phyloP scores from a whole-genome alignment of 1,139 yeast genomes.

The Geotrichum candidum region DNA sequence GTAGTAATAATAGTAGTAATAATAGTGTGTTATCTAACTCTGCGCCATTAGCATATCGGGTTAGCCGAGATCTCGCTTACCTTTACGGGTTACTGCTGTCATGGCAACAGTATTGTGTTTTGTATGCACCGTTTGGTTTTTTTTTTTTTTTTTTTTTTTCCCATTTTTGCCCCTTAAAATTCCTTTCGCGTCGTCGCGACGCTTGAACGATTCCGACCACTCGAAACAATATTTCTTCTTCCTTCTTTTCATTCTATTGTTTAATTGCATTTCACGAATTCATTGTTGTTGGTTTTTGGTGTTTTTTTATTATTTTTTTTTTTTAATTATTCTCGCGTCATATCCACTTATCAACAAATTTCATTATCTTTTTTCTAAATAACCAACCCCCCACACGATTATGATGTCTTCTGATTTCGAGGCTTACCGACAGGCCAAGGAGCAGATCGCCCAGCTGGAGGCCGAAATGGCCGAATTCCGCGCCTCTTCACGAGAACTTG shows the following conservation, averaged over 20 bases:
- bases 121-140: neutral
- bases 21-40: too few relatives aligned
- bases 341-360: neutral
- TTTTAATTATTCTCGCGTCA: neutral
- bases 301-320: too few relatives aligned
- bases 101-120: too few relatives aligned
- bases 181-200: neutral
- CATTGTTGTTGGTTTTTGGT: too few relatives aligned
- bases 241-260: neutral
- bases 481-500: constrained; percentile 34
- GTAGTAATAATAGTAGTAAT: too few relatives aligned
- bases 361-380: too few relatives aligned
- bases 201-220: neutral
- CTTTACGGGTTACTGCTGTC: too few relatives aligned
- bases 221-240: neutral
- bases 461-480: constrained; percentile 36
- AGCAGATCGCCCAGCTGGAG: constrained; percentile 35
- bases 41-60: too few relatives aligned
- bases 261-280: too few relatives aligned
- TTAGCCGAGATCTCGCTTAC: too few relatives aligned
- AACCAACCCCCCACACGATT: neutral
- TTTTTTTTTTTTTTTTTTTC: neutral
- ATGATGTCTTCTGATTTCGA: constrained; percentile 1
- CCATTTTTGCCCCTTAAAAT: neutral
- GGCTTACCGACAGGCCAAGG: constrained; percentile 26